phyloP scores from a whole-genome alignment of 2,329 filamentous ascomycete species.

The Trichothecium sympodiale region DNA sequence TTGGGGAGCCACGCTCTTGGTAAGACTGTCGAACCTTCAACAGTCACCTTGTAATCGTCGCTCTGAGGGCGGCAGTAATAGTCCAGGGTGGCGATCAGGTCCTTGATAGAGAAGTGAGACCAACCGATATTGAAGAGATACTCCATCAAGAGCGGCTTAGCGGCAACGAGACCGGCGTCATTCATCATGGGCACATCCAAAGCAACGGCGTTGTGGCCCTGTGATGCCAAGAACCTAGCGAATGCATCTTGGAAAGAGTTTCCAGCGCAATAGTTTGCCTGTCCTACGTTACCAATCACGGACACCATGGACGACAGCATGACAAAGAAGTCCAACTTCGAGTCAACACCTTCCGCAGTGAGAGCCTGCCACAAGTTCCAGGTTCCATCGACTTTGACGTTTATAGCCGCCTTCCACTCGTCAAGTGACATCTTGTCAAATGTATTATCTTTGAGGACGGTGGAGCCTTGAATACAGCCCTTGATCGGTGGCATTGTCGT shows the following conservation, averaged over 20 bases:
- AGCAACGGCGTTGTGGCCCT: conserved; percentile 12
- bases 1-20: conserved; percentile 6
- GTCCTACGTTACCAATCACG: conserved; percentile 20
- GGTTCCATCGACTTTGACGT: conserved; percentile 29
- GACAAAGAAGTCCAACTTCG: conserved; percentile 26
- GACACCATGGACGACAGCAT: conserved; percentile 24
- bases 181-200: conserved; percentile 15
- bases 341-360: not conserved
- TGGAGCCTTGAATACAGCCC: conserved; percentile 18
- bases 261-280: conserved; percentile 27
- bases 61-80: not conserved
- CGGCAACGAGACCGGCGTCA: conserved; percentile 14
- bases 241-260: conserved; percentile 23
- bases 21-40: no score
- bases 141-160: conserved; percentile 3
- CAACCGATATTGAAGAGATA: conserved; percentile 5
- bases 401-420: conserved; percentile 22
- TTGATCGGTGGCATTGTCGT: conserved; percentile 7
- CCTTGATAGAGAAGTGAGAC: conserved; percentile 3
- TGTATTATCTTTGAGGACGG: conserved; percentile 20
- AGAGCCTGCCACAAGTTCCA: conserved; percentile 27
- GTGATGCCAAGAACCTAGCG: conserved; percentile 9
- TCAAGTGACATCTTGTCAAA: conserved; percentile 24
- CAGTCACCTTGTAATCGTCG: not conserved
- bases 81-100: conserved; percentile 2